Evolutionary conservation across 495 filamentous ascomycete species (phyloP).

Genomic region (Rhizodiscina lignyota): DNA sequence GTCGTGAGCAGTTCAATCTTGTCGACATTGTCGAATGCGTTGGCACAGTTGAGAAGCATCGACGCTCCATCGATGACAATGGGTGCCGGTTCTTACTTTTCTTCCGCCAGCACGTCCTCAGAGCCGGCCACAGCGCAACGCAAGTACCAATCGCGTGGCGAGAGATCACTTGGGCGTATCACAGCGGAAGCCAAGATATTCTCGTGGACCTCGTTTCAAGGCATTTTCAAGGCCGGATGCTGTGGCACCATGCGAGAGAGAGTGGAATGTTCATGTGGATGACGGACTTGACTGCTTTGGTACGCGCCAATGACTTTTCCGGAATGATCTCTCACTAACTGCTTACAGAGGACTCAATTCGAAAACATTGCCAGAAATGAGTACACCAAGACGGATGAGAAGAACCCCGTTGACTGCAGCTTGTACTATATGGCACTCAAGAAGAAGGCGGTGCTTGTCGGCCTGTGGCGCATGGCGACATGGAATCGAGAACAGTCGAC

Average conservation of each 20-base stretch:
- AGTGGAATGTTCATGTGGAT: conserved; percentile 95
- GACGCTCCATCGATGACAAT: conserved; percentile 83
- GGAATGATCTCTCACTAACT: background rate
- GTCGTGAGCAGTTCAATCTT: conserved; percentile 77
- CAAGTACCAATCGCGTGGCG: conserved; percentile 62
- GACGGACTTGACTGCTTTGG: conserved; percentile 54
- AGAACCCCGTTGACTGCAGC: conserved; percentile 87
- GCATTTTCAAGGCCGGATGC: conserved; percentile 59
- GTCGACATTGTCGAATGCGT: conserved; percentile 80
- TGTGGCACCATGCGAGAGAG: conserved; percentile 73
- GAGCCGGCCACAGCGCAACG: conserved; percentile 30
- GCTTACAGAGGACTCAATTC: conserved; percentile 52
- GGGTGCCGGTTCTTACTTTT: conserved; percentile 81
- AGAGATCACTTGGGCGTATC: conserved; percentile 89
- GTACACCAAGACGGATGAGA: conserved; percentile 74
- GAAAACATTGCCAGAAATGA: conserved; percentile 83
- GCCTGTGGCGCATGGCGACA: conserved; percentile 87
- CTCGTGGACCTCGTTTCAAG: conserved; percentile 71
- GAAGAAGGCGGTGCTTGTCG: conserved; percentile 84
- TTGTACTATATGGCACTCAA: conserved; percentile 78
- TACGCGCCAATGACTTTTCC: conserved; percentile 30
- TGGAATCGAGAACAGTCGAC: conserved; percentile 76
- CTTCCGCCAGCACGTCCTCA: conserved; percentile 69
- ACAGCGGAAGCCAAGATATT: conserved; percentile 85
- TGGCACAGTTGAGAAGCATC: conserved; percentile 73